Evolutionary conservation across 2,329 filamentous ascomycete species (phyloP), one percentile per base, ranked within the genome.

Genomic region (Leptographium wingfieldii): DNA sequence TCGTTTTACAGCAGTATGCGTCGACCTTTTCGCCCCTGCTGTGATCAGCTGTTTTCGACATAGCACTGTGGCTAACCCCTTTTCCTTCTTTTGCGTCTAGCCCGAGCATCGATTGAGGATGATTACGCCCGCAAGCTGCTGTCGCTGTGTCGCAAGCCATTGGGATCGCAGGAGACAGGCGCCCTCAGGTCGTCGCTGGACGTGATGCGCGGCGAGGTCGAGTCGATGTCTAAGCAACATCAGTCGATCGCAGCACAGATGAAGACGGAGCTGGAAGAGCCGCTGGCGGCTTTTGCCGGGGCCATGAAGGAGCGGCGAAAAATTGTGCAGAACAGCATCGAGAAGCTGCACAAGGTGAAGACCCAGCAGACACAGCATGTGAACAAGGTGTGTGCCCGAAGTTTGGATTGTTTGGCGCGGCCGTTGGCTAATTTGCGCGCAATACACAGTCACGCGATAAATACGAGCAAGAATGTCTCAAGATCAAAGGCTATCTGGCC

Each of bases 401-500:
- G 29, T 31, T 31, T 31, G 29, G 4, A 5, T 4, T 31, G 7
- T 31, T 31, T 31, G 29, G 4, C 29, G 29, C 7, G 29, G 29
- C 29, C 33, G 33, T 35, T 9, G 33, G 33, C 33, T 35, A 35
- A 35, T 9, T 2, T 10, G 5, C 33, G 9, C 33, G 7, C 33
- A 2, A 2, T 9, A 35, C 33, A 35, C 33, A 35, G 38, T 40
- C 92, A 19, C 83, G 94, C 65, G 94, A 99, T 73, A 87, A 87
- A 56, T 99, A 95, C 71, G 94, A 99, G 73, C 92, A 99, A 73
- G 95, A 99, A 67, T 97, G 92, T 70, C 79, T 99, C 53, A 94
- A 96, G 71, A 97, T 99, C 72, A 99, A 99, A 74, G 94, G 94
- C 48, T 99, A 99, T 69, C 83, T 99, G 5, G 94, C 95, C 4